Conservation (phyloP, 169 alveolate species). For the Perkinsus chesapeaki region DNA sequence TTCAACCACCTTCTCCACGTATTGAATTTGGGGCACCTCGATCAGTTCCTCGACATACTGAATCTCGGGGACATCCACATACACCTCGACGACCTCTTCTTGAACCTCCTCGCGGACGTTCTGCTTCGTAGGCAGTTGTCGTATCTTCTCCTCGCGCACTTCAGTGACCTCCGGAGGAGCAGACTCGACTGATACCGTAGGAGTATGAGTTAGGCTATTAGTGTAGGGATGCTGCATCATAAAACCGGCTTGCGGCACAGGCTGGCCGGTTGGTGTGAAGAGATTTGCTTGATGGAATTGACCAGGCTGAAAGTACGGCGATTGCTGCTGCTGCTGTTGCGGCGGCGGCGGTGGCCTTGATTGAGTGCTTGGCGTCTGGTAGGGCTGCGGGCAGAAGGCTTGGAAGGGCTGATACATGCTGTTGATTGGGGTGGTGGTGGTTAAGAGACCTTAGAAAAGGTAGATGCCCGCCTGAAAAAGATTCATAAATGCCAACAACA, state of each 20-base stretch:
- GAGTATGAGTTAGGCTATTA: not conserved
- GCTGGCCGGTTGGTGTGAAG: not conserved
- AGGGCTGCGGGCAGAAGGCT: not conserved
- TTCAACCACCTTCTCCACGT: conserved; percentile 59
- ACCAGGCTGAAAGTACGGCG: not conserved
- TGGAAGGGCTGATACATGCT: not conserved
- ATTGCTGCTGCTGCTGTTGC: not conserved
- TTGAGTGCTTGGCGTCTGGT: not conserved
- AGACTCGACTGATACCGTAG: not conserved
- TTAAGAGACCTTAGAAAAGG: not conserved
- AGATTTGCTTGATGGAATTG: not conserved
- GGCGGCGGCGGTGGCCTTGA: not conserved
- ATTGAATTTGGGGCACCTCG: conserved; percentile 55
- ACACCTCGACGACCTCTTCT: not conserved
- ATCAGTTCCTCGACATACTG: conserved; percentile 29
- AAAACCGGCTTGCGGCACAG: not conserved
- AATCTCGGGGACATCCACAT: not conserved
- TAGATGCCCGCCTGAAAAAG: not conserved
- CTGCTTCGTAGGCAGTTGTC: not conserved
- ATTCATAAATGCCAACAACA: not conserved
- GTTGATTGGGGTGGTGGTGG: too few species aligned
- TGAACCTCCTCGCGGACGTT: not conserved
- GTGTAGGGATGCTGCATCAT: not conserved
- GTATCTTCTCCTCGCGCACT: not conserved
- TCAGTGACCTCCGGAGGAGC: not conserved